Evolutionary conservation across 768 basidiomycete species (phyloP), one percentile per base, ranked within the genome.

Genomic region (Suillus subalutaceus): DNA sequence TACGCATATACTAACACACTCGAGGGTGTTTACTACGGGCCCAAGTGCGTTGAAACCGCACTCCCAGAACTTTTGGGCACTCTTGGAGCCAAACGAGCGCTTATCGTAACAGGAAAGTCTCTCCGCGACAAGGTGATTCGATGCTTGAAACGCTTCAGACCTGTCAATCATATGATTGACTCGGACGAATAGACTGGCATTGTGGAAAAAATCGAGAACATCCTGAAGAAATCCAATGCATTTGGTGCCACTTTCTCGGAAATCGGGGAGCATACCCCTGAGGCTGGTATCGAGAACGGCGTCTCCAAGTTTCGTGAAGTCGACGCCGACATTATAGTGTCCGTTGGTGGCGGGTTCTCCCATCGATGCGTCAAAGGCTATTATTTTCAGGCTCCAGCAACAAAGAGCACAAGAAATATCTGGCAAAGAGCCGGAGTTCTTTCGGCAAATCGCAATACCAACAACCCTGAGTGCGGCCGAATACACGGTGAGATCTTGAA

Each of bases 311-410:
- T 90, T 79, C 84, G 81, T 55, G 81, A 86, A 12, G 76, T 82
- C 30, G 81, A 81, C 13, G 90, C 90, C 66, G 88, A 93, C 72
- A 81, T 88, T 26, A 86, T 93, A 69, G 84, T 94, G 46, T 80
- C 90, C 35, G 82, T 93, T 52, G 93, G 93, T 3, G 92, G 93
- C n/a, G 30, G 93, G 92, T 59, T 93, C 91, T 1, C 91, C 92
- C 15, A 81, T 93, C 65, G 93, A 93, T 73, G 91, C 89, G 2
- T 79, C 90, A 26, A 94, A 94, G 73, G 88, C 87, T 0, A 89
- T 93, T 37, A 73, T 90, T 10, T 89, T 87, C 73, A 82, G 85
- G 61, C 77, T 88, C 40, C 86, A 90, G 69, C 26, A 43, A 18
- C 41, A 60, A 43, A 20, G 18, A 44, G 18, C 26, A 32, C 77